phyloP scores from a whole-genome alignment of 306 rosid species.

The Glycine tomentella region DNA sequence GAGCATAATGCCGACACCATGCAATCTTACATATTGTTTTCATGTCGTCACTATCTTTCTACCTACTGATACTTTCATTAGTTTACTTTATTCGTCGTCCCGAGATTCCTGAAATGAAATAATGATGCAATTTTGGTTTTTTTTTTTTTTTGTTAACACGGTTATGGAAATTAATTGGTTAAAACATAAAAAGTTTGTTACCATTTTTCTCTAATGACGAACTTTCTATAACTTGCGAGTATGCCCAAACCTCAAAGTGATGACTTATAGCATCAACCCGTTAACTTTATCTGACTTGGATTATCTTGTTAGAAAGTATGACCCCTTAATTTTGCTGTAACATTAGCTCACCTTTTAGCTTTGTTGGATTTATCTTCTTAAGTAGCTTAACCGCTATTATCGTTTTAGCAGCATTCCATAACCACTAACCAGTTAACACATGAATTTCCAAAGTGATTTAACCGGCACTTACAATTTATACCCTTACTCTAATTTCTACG shows the following conservation, averaged over 20 bases:
- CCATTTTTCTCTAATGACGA: background rate
- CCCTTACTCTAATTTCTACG: background rate
- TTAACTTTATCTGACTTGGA: background rate
- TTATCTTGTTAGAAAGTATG: background rate
- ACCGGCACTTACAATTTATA: no score
- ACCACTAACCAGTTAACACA: no score
- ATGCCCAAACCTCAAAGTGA: background rate
- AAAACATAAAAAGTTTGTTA: no score
- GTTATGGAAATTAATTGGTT: background rate
- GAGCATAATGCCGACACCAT: constrained; percentile 23
- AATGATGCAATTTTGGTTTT: background rate
- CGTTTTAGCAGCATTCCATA: background rate
- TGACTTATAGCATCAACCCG: background rate
- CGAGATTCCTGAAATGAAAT: background rate
- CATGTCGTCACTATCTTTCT: background rate
- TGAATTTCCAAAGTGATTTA: background rate
- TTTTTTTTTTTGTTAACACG: no score
- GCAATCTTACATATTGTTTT: background rate
- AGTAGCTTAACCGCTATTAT: background rate
- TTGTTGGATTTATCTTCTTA: no score
- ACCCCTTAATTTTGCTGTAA: background rate
- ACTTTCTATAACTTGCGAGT: background rate
- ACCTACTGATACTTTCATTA: background rate
- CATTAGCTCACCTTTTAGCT: no score
- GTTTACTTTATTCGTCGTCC: background rate